Evolutionary conservation across 1,284 basidiomycete species (phyloP).

Genomic region (Psilocybe mexicana): DNA sequence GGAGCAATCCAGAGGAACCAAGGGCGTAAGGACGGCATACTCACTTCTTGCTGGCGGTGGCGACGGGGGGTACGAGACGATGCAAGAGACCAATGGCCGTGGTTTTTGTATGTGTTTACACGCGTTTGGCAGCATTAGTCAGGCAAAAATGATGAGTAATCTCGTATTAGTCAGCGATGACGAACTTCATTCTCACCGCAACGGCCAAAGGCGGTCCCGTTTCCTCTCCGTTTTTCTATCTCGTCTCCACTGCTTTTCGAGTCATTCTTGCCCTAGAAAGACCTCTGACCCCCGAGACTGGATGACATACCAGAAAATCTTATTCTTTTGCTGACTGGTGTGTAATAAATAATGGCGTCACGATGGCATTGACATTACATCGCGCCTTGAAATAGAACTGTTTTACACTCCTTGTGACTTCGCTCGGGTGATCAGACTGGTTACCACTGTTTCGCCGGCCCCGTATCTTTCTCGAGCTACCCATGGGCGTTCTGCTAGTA

Average conservation of each 20-base stretch:
- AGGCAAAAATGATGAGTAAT: constrained; percentile 6
- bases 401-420: too few species aligned
- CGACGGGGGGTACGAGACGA: neutral
- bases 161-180: constrained; percentile 1
- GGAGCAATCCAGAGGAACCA: neutral
- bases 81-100: neutral
- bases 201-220: neutral
- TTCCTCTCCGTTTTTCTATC: neutral
- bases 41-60: constrained; percentile 17
- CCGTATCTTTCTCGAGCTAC: too few species aligned
- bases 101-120: constrained; percentile 11
- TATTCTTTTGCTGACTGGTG: neutral
- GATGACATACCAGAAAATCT: neutral
- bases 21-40: constrained; percentile 10
- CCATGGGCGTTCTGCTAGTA: too few species aligned
- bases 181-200: neutral
- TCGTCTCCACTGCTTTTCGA: too few species aligned
- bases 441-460: too few species aligned
- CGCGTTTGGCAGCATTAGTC: constrained; percentile 7
- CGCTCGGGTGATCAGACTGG: too few species aligned
- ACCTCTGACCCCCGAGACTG: neutral
- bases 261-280: neutral
- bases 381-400: too few species aligned
- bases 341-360: too few species aligned
- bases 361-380: too few species aligned